Conservation (phyloP, 2,329 filamentous ascomycete species). For the Phyllosticta paracitricarpa region DNA sequence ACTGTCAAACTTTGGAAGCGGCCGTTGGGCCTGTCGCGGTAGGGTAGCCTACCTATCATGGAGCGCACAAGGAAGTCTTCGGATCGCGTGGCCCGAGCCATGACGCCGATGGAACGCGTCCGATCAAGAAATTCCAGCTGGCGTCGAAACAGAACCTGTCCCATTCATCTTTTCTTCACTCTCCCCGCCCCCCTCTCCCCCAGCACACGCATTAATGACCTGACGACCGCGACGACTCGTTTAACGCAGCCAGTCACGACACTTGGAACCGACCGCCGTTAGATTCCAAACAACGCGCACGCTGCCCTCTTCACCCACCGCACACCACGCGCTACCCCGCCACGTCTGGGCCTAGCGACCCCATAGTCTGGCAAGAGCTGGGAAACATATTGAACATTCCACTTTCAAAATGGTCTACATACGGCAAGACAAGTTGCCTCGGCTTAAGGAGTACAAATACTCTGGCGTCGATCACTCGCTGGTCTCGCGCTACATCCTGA, state of each 20-base stretch:
- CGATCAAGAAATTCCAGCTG: not conserved
- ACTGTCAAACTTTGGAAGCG: not conserved
- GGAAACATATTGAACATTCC: not conserved
- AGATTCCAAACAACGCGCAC: not conserved
- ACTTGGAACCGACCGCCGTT: not conserved
- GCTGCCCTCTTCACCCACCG: not conserved
- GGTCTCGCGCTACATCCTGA: conserved; percentile 83
- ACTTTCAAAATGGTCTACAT: conserved; percentile 74
- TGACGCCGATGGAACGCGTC: conserved; percentile 2
- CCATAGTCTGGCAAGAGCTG: not conserved
- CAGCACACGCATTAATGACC: not conserved
- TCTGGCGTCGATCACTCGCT: conserved; percentile 83
- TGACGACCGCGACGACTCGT: conserved; percentile 4
- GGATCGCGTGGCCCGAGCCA: not conserved
- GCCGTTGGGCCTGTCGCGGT: not conserved
- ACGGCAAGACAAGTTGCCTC: conserved; percentile 77
- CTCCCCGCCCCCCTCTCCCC: not conserved
- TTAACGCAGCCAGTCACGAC: not conserved
- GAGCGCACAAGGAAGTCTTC: not conserved
- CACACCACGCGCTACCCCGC: not conserved
- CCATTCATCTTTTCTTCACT: conserved; percentile 4
- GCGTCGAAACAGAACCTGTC: not conserved
- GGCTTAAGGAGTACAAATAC: conserved; percentile 93
- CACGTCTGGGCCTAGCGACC: not conserved
- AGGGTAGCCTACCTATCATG: not conserved